phyloP scores from a whole-genome alignment of 805 yeast species.

The Monosporozyma yasuniensis region DNA sequence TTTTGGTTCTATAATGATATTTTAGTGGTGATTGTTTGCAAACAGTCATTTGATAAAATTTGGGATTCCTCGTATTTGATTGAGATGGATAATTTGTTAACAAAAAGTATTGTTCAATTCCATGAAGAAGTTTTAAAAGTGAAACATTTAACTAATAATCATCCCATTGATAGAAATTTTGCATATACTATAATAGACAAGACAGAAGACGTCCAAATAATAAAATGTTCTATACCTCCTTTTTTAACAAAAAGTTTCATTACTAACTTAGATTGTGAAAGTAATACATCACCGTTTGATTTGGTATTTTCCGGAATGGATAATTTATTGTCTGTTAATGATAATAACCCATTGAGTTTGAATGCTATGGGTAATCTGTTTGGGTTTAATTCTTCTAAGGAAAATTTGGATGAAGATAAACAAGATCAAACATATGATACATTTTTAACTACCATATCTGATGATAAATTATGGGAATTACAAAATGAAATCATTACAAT shows the following conservation, averaged over 20 bases:
- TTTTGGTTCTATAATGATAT: conserved; percentile 27
- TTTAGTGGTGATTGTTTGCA: conserved; percentile 19
- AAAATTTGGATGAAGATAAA: not conserved
- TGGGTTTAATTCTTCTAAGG: not conserved
- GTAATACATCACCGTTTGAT: conserved; percentile 11
- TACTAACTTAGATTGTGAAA: not conserved
- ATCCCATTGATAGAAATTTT: conserved; percentile 10
- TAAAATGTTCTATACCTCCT: conserved; percentile 22
- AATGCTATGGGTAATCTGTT: conserved; percentile 18
- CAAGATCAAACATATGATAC: conserved; percentile 4
- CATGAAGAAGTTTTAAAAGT: conserved; percentile 9
- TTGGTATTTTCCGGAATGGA: conserved; percentile 24
- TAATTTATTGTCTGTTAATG: conserved; percentile 8
- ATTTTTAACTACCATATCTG: conserved; percentile 17
- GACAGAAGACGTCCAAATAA: not conserved
- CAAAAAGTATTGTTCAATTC: conserved; percentile 17
- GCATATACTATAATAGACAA: conserved; percentile 19
- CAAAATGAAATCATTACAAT: conserved; percentile 18
- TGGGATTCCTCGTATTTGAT: conserved; percentile 25
- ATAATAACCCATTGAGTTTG: conserved; percentile 6
- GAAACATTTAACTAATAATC: not conserved
- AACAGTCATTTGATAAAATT: conserved; percentile 18
- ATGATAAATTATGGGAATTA: conserved; percentile 20
- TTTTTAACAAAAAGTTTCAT: conserved; percentile 7
- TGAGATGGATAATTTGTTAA: conserved; percentile 18